Conservation (phyloP, 2,329 filamentous ascomycete species). For the Fusarium decemcellulare region DNA sequence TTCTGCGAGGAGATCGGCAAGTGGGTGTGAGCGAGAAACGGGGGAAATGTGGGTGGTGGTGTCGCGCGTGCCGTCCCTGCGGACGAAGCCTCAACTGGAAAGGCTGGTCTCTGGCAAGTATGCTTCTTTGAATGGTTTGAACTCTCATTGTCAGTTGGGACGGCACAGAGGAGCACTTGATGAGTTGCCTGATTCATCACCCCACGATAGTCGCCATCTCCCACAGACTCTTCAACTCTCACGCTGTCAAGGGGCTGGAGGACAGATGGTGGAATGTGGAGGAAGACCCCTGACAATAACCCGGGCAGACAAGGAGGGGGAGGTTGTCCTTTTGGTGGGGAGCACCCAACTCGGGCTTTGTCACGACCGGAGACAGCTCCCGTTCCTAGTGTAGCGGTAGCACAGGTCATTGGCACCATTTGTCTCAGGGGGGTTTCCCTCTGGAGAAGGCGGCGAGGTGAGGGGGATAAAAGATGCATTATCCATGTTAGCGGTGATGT, state of each 20-base stretch:
- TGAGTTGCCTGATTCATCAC: slow-evolving; percentile 23
- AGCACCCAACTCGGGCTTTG: slow-evolving; percentile 37
- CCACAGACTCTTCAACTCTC: not conserved
- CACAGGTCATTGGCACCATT: slow-evolving; percentile 36
- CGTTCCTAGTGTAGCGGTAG: slow-evolving; percentile 44
- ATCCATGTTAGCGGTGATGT: slow-evolving; percentile 11
- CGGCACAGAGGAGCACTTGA: not conserved
- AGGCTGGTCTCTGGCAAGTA: slow-evolving; percentile 29
- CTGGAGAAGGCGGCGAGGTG: slow-evolving; percentile 8
- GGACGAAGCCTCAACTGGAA: slow-evolving; percentile 34
- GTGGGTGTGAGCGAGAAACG: slow-evolving; percentile 17
- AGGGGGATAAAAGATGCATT: slow-evolving; percentile 18
- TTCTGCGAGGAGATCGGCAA: slow-evolving; percentile 22
- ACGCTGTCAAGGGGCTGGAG: slow-evolving; percentile 13
- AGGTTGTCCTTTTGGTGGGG: not conserved
- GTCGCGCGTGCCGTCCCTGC: slow-evolving; percentile 25
- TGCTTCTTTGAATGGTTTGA: slow-evolving; percentile 31
- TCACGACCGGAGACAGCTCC: slow-evolving; percentile 43
- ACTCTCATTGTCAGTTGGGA: not conserved
- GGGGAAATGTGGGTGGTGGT: slow-evolving; percentile 8
- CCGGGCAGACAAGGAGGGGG: slow-evolving; percentile 9
- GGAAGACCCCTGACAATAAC: slow-evolving; percentile 11
- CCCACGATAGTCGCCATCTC: slow-evolving; percentile 6
- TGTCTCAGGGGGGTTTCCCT: slow-evolving; percentile 40
- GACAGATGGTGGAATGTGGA: slow-evolving; percentile 25